A percentile compares a stretch with the other conserved stretches of the same genome.
Evolutionary conservation across 176 grass and related monocot genomes (phyloP).

Genomic region (Elaeis guineensis): DNA sequence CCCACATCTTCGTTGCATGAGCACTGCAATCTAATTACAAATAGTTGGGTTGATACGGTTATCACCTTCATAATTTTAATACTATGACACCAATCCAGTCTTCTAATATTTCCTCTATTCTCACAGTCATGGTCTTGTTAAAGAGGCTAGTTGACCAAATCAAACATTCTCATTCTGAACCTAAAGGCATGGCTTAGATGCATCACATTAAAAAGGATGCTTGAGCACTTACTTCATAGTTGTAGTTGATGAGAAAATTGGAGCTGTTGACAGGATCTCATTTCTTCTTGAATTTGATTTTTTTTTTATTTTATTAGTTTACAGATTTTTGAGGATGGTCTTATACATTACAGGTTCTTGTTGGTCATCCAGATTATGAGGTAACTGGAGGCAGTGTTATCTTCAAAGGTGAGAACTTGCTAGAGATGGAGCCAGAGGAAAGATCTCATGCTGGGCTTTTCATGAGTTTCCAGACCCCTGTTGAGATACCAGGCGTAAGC

Average conservation of each 20-base stretch:
- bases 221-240: not conserved
- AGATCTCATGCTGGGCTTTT: slow-evolving; percentile 90
- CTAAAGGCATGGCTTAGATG: too few relatives aligned
- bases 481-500: slow-evolving; percentile 90
- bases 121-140: too few relatives aligned
- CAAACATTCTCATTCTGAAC: too few relatives aligned
- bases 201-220: too few relatives aligned
- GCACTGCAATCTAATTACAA: too few relatives aligned
- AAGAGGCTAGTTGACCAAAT: too few relatives aligned
- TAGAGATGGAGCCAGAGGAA: slow-evolving; percentile 90
- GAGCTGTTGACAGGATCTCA: not conserved
- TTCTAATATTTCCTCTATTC: too few relatives aligned
- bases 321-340: not conserved
- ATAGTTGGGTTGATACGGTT: too few relatives aligned
- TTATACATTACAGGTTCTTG: slow-evolving; percentile 57
- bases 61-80: too few relatives aligned
- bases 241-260: not conserved
- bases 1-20: too few relatives aligned
- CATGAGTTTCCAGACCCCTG: slow-evolving; percentile 85
- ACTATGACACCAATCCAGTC: too few relatives aligned
- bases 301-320: too few relatives aligned
- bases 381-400: slow-evolving; percentile 70
- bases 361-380: slow-evolving; percentile 88
- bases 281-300: not conserved
- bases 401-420: slow-evolving; percentile 81